Evolutionary conservation across 805 yeast species (phyloP), one percentile per base, ranked within the genome.

Genomic region (Kazachstania viticola): DNA sequence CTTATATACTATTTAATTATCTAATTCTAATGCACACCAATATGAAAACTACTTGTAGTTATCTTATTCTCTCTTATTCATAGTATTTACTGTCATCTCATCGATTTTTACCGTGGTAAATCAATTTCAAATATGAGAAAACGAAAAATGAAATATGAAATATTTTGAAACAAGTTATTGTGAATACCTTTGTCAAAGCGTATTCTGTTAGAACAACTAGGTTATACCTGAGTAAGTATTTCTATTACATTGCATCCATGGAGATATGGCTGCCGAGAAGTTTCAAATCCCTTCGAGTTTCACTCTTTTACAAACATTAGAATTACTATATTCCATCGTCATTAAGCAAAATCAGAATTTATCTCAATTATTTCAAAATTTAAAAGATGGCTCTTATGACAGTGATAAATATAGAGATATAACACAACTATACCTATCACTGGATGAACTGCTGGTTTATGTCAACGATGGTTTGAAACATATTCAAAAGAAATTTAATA

Each of bases 261-360:
- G n/a, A n/a, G 11, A 8, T 19, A 50, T 46, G 51, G 32, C 46
- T 9, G 39, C 38, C 27, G 52, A 45, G 12, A 49, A 47, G 32
- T 54, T 54, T 30, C 25, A 33, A 14, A 37, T 55, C 14, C 60
- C 59, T 12, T 37, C 40, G 9, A 45, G 49, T 31, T 42, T 52
- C 17, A 51, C 54, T 9, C 31, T 54, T n/a, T 17, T 33, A 0
- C 59, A 55, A 30, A 40, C 56, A 3, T 34, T 55, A 17, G 48
- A 49, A 19, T 35, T 55, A 15, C 39, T 55, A n/a, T 43, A 42
- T 29, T 42, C 53, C 1, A 46, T 53, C n/a, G 51, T 44, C 9
- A 30, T 37, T 9, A 47, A 35, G 16, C 51, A 49, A 25, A 46
- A 36, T 26, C 40, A 35, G 9, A 49, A 49, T 28, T 32, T 41